Evolutionary conservation across 768 basidiomycete species (phyloP).

Genomic region (Lentinus tigrinus): DNA sequence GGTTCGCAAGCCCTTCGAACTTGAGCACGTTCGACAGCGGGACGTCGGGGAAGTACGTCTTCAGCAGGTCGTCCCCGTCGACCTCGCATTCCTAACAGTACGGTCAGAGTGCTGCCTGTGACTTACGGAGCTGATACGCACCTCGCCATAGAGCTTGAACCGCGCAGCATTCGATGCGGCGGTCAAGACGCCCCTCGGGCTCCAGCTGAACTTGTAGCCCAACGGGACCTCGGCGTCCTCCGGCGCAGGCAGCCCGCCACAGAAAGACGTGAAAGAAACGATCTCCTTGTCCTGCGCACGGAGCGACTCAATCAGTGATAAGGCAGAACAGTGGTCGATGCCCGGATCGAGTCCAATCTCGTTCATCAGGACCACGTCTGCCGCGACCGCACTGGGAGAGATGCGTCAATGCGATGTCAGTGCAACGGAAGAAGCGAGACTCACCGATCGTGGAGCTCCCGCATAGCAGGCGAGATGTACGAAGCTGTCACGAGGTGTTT

Average conservation of each 20-base stretch:
- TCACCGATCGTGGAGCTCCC: constrained; percentile 57
- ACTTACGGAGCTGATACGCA: constrained; percentile 30
- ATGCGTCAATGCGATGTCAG: neutral
- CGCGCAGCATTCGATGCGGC: constrained; percentile 74
- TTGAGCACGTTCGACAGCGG: constrained; percentile 59
- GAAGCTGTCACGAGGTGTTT: constrained; percentile 91
- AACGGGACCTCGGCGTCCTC: constrained; percentile 64
- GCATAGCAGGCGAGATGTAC: constrained; percentile 83
- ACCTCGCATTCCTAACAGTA: constrained; percentile 44
- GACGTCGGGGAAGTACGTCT: constrained; percentile 60
- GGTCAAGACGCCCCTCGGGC: constrained; percentile 78
- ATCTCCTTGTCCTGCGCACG: constrained; percentile 53
- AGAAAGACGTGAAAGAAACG: constrained; percentile 83
- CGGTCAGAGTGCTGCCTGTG: neutral
- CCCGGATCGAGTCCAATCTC: constrained; percentile 92
- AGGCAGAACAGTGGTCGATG: constrained; percentile 85
- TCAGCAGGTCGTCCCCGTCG: constrained; percentile 52
- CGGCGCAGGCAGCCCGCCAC: constrained; percentile 87
- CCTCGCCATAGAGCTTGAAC: constrained; percentile 60
- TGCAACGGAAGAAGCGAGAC: constrained; percentile 16
- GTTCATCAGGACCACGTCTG: constrained; percentile 75
- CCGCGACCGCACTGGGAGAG: constrained; percentile 49
- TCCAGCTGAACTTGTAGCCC: constrained; percentile 95
- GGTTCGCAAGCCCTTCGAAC: constrained; percentile 85
- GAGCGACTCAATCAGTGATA: constrained; percentile 60